phyloP scores from a whole-genome alignment of 2,329 filamentous ascomycete species.

The Cercospora sojina region DNA sequence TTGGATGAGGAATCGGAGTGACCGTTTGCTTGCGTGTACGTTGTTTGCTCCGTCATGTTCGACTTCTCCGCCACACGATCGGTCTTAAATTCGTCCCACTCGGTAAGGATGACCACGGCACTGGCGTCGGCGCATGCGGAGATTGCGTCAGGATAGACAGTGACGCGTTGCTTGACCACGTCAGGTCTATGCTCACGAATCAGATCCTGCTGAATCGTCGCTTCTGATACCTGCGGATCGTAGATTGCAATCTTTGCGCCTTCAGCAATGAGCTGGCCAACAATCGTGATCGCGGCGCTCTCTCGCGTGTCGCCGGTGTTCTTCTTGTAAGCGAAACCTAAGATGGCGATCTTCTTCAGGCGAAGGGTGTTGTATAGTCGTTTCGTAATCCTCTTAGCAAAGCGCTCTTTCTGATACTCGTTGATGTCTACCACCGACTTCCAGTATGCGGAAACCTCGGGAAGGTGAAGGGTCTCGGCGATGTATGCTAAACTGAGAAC shows the following conservation, averaged over 20 bases:
- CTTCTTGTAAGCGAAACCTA: constrained; percentile 80
- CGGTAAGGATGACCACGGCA: constrained; percentile 39
- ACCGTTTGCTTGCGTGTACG: not conserved
- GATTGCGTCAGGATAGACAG: constrained; percentile 35
- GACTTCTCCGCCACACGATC: constrained; percentile 22
- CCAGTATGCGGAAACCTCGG: constrained; percentile 76
- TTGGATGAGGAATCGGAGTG: constrained; percentile 15
- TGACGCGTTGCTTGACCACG: constrained; percentile 32
- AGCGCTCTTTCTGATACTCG: constrained; percentile 69
- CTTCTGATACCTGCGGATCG: constrained; percentile 54
- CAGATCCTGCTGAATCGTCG: constrained; percentile 39
- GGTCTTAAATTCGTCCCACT: constrained; percentile 40
- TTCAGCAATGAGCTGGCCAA: constrained; percentile 65
- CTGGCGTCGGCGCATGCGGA: constrained; percentile 38
- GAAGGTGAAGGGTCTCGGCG: constrained; percentile 66
- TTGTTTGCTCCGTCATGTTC: not conserved
- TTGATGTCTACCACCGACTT: constrained; percentile 72
- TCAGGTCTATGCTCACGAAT: constrained; percentile 27
- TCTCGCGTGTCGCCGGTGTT: constrained; percentile 74
- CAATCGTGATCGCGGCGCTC: constrained; percentile 66
- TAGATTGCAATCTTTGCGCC: constrained; percentile 64
- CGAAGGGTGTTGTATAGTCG: constrained; percentile 67
- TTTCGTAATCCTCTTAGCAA: constrained; percentile 64
- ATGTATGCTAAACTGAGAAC: constrained; percentile 72
- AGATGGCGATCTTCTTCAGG: constrained; percentile 67